These are phyloP conservation scores for Eucalyptus curtisii DNA, from an alignment of 345 rosid genomes.

Conservation along the genomic window DNA sequence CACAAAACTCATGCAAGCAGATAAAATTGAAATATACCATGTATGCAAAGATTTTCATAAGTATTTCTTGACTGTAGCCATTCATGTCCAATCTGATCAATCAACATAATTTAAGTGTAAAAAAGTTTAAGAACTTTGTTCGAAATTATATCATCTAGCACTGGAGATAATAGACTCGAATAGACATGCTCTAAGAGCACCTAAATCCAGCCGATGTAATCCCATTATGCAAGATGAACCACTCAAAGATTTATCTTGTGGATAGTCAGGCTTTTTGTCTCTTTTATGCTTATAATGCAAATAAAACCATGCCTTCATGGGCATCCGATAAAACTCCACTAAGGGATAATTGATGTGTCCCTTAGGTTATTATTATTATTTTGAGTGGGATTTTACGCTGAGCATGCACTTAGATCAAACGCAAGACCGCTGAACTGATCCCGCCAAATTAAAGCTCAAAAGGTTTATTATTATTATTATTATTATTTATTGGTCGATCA, in stretches of 20 bases:
- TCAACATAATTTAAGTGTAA: background rate
- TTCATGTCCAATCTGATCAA: background rate
- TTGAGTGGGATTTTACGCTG: background rate
- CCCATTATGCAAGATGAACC: background rate
- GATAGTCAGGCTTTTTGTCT: background rate
- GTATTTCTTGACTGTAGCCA: background rate
- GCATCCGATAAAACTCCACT: background rate
- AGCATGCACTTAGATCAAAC: background rate
- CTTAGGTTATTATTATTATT: background rate
- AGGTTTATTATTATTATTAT: background rate
- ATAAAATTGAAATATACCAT: background rate
- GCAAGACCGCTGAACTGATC: background rate
- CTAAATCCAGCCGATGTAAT: background rate
- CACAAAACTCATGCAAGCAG: background rate
- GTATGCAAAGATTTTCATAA: background rate
- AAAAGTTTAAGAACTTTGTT: background rate
- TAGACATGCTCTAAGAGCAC: background rate
- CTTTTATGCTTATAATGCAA: background rate
- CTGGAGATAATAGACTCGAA: background rate
- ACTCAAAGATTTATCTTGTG: background rate
- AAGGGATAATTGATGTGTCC: background rate
- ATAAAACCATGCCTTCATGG: background rate
- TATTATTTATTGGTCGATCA: background rate
- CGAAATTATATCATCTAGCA: background rate
- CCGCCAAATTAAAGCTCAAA: background rate